Evolutionary conservation across 1,284 basidiomycete genomes (phyloP).

Genomic region (Leccinum subrobustum): DNA sequence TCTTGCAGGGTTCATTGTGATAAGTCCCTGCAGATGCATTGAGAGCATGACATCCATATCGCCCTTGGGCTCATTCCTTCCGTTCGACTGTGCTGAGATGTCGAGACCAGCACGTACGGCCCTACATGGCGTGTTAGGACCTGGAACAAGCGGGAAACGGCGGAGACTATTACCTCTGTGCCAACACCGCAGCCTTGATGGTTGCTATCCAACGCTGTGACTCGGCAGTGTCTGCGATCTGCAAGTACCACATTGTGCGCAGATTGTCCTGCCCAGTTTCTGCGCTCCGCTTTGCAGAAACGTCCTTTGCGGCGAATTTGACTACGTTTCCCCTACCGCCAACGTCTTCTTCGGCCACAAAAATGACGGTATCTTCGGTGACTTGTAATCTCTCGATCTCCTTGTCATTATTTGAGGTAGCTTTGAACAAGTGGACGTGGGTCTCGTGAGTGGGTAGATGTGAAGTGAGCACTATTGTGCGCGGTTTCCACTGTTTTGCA

Average conservation of each 20-base stretch:
- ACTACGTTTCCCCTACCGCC: constrained; percentile 62
- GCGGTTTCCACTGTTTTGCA: constrained; percentile 68
- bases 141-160: background rate
- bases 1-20: constrained; percentile 33
- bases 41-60: constrained; percentile 80
- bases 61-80: constrained; percentile 60
- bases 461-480: constrained; percentile 62
- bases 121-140: constrained; percentile 35
- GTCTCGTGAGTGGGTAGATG: constrained; percentile 42
- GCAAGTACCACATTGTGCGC: constrained; percentile 54
- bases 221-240: constrained; percentile 57
- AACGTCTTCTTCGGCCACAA: constrained; percentile 67
- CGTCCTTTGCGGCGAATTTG: constrained; percentile 62
- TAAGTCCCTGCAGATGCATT: constrained; percentile 65
- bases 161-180: constrained; percentile 52
- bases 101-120: constrained; percentile 66
- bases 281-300: constrained; percentile 46
- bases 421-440: constrained; percentile 73
- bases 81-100: constrained; percentile 41
- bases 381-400: constrained; percentile 74
- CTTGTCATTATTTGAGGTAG: constrained; percentile 51
- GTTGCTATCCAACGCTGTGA: constrained; percentile 71
- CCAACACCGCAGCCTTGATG: constrained; percentile 69
- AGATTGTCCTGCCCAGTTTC: background rate
- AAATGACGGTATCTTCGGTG: constrained; percentile 70